Conservation (phyloP, 2,329 filamentous ascomycete genomes). For the Thielaviopsis punctulata region DNA sequence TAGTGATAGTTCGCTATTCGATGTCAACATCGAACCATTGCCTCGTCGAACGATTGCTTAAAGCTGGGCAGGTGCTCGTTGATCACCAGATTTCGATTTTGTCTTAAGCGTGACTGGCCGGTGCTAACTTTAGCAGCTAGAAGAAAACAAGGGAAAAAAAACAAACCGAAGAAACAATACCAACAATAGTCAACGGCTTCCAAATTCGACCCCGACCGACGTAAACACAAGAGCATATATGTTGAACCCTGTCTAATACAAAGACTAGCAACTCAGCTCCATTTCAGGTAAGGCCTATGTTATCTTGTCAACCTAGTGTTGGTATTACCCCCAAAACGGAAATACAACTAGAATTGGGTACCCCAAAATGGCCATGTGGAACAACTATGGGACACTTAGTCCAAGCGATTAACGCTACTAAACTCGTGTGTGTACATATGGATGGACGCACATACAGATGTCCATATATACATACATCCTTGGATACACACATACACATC, state of each 20-base stretch:
- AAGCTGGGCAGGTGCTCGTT: not conserved
- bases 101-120: not conserved
- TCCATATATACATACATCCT: too few relatives aligned
- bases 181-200: not conserved
- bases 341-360: not conserved
- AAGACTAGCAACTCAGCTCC: not conserved
- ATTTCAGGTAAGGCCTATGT: not conserved
- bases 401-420: not conserved
- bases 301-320: not conserved
- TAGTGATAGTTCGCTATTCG: not conserved
- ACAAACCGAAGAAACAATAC: not conserved
- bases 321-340: constrained; percentile 6
- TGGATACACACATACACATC: too few relatives aligned
- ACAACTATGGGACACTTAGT: constrained; percentile 1
- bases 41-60: not conserved
- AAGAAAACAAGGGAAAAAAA: not conserved
- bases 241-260: not conserved
- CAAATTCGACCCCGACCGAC: not conserved
- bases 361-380: constrained; percentile 6
- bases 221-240: not conserved
- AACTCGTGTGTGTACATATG: too few relatives aligned
- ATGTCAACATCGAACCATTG: not conserved
- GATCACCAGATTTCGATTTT: not conserved
- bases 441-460: too few relatives aligned
- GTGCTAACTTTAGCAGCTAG: too few relatives aligned